Evolutionary conservation across 306 rosid genomes (phyloP).

Genomic region (Fragaria ananassa): DNA sequence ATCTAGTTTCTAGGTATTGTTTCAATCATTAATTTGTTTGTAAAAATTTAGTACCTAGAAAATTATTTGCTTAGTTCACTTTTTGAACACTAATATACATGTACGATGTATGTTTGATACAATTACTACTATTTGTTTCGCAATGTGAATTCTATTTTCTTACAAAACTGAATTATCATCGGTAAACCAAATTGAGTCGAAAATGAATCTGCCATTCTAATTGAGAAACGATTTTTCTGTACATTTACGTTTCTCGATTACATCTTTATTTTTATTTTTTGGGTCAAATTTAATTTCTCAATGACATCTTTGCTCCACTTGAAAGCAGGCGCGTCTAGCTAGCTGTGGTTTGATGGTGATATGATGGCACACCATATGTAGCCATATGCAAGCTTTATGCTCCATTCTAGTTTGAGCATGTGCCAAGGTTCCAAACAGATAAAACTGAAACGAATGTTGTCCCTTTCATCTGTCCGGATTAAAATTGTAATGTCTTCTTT

Average conservation of each 20-base stretch:
- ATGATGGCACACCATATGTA: background rate
- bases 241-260: too few species aligned
- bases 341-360: background rate
- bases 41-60: background rate
- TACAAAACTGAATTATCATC: too few species aligned
- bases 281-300: too few species aligned
- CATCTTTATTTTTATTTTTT: too few species aligned
- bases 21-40: background rate
- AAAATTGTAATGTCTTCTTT: background rate
- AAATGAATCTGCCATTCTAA: background rate
- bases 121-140: background rate
- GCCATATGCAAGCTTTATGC: conserved; percentile 4
- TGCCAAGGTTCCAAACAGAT: background rate
- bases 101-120: background rate
- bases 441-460: background rate
- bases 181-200: background rate
- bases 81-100: background rate
- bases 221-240: too few species aligned
- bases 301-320: background rate
- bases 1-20: background rate
- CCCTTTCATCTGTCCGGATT: background rate
- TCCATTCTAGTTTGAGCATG: background rate
- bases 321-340: background rate
- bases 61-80: background rate
- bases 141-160: background rate